Base-by-base conservation (phyloP, 2,329 filamentous ascomycete species). In the Penicillium sp. region DNA sequence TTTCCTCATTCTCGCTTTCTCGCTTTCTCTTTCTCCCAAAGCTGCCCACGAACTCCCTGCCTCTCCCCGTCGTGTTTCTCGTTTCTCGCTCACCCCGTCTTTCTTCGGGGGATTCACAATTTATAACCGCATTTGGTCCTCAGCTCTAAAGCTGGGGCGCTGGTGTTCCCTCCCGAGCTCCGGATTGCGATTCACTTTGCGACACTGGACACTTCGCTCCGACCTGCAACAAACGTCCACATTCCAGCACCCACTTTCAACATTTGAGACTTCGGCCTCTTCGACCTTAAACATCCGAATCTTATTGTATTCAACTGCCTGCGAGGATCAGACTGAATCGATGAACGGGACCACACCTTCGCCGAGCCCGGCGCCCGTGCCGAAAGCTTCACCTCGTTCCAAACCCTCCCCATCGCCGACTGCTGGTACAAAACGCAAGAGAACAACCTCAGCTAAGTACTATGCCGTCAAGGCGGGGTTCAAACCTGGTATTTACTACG, bases 391-490 rank as follows among this genome's bases (percentile, higher is more conserved):
- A 16, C 53, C 60, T 13, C 49, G 43, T 23, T 45, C 50, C 15
- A 53, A 53, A 40, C 51, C 58, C 1, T 50, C 56, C 16, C 51
- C 57, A 13, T 45, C 54, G n/a, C 50, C 65, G 15, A 66, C 65
- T 18, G 61, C 61, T 32, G 74, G 74, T 16, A 69, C 67, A 9
- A 83, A 82, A 58, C 72, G 79, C 43, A 83, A 81, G 60, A 68
- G 77, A 48, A 63, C 63, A 2, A 51, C 58, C 2, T 64, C 70
- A 26, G 68, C 68, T 18, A 82, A 81, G 53, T 83, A 78, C 59
- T 85, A 84, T 57, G 80, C 79, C 6, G 81, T 85, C 28, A 77
- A 76, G 47, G 67, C 67, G 11, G 81, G 81, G 10, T 76, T 75
- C 47, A 68, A 65, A 29, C 80, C 81, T 4, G 81, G 80, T 7